These are phyloP conservation scores for Zymoseptoria ardabiliae DNA, from an alignment of 2,329 filamentous ascomycete species.

Conservation along the genomic window DNA sequence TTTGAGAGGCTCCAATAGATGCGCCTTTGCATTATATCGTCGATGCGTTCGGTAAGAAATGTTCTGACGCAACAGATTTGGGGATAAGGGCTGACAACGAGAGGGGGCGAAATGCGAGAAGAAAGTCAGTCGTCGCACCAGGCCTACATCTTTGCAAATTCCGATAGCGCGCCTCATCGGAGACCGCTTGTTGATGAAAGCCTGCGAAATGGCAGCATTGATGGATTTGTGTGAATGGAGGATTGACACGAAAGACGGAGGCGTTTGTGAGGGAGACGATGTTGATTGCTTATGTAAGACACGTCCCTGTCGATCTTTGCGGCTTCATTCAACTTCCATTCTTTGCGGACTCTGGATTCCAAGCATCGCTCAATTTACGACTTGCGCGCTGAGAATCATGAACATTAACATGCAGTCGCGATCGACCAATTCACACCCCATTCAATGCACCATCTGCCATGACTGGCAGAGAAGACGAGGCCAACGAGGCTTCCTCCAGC, in stretches of 20 bases:
- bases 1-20: neutral
- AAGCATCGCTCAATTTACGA: neutral
- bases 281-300: neutral
- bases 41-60: neutral
- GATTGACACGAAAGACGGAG: neutral
- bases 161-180: conserved; percentile 1
- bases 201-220: neutral
- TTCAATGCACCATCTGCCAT: neutral
- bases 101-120: neutral
- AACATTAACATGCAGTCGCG: neutral
- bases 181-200: neutral
- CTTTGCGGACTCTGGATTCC: neutral
- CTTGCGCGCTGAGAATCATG: neutral
- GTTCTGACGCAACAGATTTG: neutral
- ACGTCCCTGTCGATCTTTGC: neutral
- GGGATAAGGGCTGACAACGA: neutral
- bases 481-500: neutral
- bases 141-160: conserved; percentile 2
- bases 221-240: neutral
- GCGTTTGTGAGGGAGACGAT: neutral
- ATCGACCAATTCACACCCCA: neutral
- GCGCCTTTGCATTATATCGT: neutral
- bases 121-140: neutral
- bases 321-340: neutral
- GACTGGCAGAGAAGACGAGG: neutral